These are phyloP conservation scores for Suillus placidus DNA, from an alignment of 768 basidiomycete species.

Conservation along the genomic window DNA sequence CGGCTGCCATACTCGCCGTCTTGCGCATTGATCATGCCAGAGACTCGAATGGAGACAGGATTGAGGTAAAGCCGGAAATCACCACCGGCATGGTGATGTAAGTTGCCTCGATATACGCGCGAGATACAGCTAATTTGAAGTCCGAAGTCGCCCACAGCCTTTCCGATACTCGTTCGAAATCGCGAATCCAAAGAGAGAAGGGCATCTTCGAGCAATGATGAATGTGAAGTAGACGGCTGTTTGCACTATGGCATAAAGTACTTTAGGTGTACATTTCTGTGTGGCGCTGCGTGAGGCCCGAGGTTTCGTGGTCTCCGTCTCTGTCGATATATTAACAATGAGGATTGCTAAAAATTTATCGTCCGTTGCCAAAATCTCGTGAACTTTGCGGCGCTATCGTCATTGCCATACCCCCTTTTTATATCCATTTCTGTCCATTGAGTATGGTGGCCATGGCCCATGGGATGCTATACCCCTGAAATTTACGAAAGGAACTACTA, in stretches of 20 bases:
- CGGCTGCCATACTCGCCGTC: neutral
- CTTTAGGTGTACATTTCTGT: neutral
- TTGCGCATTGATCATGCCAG: constrained; percentile 2
- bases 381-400: no score
- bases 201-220: neutral
- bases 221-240: neutral
- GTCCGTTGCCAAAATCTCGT: no score
- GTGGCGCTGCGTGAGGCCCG: no score
- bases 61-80: constrained; percentile 3
- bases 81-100: constrained; percentile 5
- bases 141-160: neutral
- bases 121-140: neutral
- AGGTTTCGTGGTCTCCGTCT: no score
- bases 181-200: neutral
- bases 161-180: neutral
- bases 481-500: no score
- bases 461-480: no score
- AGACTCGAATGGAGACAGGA: neutral
- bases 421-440: no score
- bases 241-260: no score
- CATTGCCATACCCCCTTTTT: no score
- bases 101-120: neutral
- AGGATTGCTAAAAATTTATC: no score
- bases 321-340: no score
- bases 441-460: no score